Base-by-base conservation (phyloP, 495 filamentous ascomycete species). In the Tuber borchii region DNA sequence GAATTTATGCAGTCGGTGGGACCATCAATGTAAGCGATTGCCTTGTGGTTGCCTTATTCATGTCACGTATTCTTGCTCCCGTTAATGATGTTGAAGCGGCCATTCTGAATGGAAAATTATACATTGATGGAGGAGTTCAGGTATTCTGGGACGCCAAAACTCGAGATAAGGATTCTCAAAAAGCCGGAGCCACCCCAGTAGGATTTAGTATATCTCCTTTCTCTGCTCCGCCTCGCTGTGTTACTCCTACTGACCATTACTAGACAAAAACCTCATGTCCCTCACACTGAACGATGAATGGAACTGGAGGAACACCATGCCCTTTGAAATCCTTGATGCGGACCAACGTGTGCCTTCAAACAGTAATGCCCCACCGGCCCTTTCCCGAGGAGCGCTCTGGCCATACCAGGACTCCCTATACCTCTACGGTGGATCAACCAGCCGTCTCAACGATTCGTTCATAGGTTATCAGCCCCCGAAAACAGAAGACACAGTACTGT, bases 1-100 rank as follows among this genome's bases (percentile, higher is more conserved):
- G 70, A 79, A 79, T 56, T 79, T 79, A 34, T 79, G 78, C 70
- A 79, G 73, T 61, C 56, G 78, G 34, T 71, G 56, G 26, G 71
- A 75, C 17, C 78, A 79, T 68, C 77, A 75, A 73, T 79, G 78
- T 79, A 75, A 79, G 78, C 75, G 26, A 65, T 65, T 34, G 56
- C 56, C 17, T 34, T 31, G 31, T 65, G 31, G 12, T 65, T 31
- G 22, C 19, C 74, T 56, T 26, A 45, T 69, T 61, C 26, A 8
- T 9, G 14, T 61, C 51, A 39, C 44, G 22, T 44, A 20, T 70
- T 26, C 45, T 45, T 19, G 45, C 40, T 12, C 44, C 14, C 61
- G 46, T 40, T 77, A 75, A 77, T 46, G 26, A 79, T 45, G 70
- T 79, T 51, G 65, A 70, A 79, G 78, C 78, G 51, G 70, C 73